Conservation (phyloP, 2,329 filamentous ascomycete genomes). For the Diaporthe sp. region DNA sequence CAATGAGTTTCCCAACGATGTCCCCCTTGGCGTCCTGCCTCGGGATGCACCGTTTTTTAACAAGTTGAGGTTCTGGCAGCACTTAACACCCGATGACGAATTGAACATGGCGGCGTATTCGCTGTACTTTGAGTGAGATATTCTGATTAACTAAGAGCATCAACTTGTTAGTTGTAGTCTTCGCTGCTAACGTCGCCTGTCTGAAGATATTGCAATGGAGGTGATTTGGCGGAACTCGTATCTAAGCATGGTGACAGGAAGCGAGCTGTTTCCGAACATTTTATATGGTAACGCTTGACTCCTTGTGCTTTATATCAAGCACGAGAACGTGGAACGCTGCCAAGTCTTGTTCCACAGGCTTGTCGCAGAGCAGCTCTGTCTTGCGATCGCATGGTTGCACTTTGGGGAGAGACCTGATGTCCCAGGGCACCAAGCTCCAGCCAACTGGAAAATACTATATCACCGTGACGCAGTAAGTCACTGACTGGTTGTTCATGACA, state of each 20-base stretch:
- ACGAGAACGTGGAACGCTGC: neutral
- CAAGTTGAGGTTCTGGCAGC: constrained; percentile 15
- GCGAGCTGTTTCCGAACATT: constrained; percentile 6
- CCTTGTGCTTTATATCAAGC: too few species aligned
- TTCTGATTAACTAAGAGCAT: neutral
- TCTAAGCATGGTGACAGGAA: neutral
- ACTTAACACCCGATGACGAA: neutral
- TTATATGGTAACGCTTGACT: neutral
- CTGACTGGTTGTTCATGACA: neutral
- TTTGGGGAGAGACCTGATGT: constrained; percentile 13
- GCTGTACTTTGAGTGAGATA: constrained; percentile 24
- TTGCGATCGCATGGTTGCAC: constrained; percentile 14
- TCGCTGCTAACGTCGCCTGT: neutral
- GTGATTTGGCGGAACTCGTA: neutral
- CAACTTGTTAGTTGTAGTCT: neutral
- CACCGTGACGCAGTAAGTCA: constrained; percentile 1
- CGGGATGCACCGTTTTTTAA: neutral
- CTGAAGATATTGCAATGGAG: constrained; percentile 17
- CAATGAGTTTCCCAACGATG: neutral
- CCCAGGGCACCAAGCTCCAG: neutral
- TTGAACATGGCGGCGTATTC: neutral
- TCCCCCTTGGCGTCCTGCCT: neutral
- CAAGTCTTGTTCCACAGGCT: neutral
- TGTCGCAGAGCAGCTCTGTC: constrained; percentile 26
- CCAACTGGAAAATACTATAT: neutral